Conservation (phyloP, 2,329 filamentous ascomycete species). For the Alternaria rosae region DNA sequence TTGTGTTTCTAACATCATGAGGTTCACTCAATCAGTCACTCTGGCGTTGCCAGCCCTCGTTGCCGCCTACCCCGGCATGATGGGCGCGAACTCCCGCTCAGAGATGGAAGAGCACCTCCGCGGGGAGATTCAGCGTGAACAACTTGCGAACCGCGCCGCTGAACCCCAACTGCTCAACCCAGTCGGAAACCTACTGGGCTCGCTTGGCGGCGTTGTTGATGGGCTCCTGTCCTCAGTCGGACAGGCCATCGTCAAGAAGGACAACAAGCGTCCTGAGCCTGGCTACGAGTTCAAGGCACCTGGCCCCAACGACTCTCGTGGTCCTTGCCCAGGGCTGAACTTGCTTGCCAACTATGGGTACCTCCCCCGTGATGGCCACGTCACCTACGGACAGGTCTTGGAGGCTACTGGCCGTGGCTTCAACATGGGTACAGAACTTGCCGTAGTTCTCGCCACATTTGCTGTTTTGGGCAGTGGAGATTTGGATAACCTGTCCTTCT, state of each 20-base stretch:
- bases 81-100: slow-evolving; percentile 18
- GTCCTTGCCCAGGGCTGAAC: slow-evolving; percentile 62
- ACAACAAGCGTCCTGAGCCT: slow-evolving; percentile 30
- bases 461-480: slow-evolving; percentile 31
- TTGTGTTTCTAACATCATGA: slow-evolving; percentile 15
- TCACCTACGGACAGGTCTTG: slow-evolving; percentile 24
- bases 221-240: slow-evolving; percentile 30
- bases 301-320: slow-evolving; percentile 27
- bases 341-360: slow-evolving; percentile 61
- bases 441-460: slow-evolving; percentile 43
- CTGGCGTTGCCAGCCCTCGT: slow-evolving; percentile 24
- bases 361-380: slow-evolving; percentile 55
- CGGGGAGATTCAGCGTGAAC: slow-evolving; percentile 17
- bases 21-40: slow-evolving; percentile 12
- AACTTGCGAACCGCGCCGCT: slow-evolving; percentile 10
- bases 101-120: slow-evolving; percentile 20
- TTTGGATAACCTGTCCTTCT: slow-evolving; percentile 28
- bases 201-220: slow-evolving; percentile 15
- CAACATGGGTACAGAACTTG: slow-evolving; percentile 35
- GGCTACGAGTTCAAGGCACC: slow-evolving; percentile 27
- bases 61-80: slow-evolving; percentile 26
- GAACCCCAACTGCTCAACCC: slow-evolving; percentile 14
- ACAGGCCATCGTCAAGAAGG: slow-evolving; percentile 20
- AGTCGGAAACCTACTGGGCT: slow-evolving; percentile 14
- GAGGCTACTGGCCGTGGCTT: slow-evolving; percentile 27